A percentile compares a stretch with the other conserved stretches of the same genome.
Evolutionary conservation across 768 basidiomycete genomes (phyloP).

Genomic region (Psilocybe subaeruginosa): DNA sequence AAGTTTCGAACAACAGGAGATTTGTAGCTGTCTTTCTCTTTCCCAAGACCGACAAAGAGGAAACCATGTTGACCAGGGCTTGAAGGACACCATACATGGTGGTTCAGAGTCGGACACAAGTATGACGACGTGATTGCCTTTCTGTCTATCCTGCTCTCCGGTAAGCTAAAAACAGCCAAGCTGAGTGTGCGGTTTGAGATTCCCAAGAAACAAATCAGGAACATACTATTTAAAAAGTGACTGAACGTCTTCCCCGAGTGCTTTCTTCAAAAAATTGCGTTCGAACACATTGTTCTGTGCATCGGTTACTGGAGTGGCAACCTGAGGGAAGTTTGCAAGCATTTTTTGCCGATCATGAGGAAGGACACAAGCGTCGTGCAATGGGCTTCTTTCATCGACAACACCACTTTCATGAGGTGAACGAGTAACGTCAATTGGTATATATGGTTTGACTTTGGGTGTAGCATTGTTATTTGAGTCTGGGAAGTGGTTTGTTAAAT

Average conservation of each 20-base stretch:
- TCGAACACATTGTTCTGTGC: slow-evolving; percentile 35
- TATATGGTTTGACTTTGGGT: background rate
- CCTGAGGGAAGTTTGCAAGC: slow-evolving; percentile 9
- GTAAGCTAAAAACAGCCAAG: slow-evolving; percentile 13
- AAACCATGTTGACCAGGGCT: slow-evolving; percentile 53
- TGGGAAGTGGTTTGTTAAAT: slow-evolving; percentile 10
- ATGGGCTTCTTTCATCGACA: slow-evolving; percentile 5
- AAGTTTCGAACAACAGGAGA: slow-evolving; percentile 42
- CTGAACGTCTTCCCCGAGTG: slow-evolving; percentile 43
- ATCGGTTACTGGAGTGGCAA: slow-evolving; percentile 11
- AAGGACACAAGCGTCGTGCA: background rate
- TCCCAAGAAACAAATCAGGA: background rate
- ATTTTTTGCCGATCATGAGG: slow-evolving; percentile 16
- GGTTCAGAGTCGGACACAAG: slow-evolving; percentile 51
- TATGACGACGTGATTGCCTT: slow-evolving; percentile 39
- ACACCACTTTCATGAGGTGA: background rate
- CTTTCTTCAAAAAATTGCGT: slow-evolving; percentile 37
- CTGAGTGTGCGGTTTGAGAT: background rate
- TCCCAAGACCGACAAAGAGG: slow-evolving; percentile 57
- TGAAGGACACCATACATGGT: slow-evolving; percentile 58
- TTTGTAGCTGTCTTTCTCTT: slow-evolving; percentile 44
- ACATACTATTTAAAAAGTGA: slow-evolving; percentile 39
- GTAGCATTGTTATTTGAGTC: background rate
- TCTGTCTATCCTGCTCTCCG: slow-evolving; percentile 23
- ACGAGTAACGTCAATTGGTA: too few relatives aligned